A percentile compares a stretch with the other conserved stretches of the same genome.
Conservation (phyloP, 2,329 filamentous ascomycete genomes). For the Aspergillus fijiensis region DNA sequence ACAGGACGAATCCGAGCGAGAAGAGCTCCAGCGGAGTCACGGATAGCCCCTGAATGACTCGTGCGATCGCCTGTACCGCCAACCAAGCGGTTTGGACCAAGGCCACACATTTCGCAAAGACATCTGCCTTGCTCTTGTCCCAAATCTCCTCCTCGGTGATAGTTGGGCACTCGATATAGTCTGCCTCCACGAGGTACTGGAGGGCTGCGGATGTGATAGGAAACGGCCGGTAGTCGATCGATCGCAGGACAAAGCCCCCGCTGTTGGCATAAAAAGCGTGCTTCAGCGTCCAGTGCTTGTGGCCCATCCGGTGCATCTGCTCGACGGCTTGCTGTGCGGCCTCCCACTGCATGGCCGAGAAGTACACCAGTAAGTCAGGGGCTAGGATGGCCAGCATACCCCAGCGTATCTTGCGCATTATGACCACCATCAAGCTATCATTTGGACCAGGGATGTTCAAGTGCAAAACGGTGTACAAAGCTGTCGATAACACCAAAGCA, state of each 20-base stretch:
- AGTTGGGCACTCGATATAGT: slow-evolving; percentile 1
- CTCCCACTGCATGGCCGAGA: slow-evolving; percentile 8
- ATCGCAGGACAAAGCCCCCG: slow-evolving; percentile 1
- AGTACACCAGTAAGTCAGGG: slow-evolving; percentile 2
- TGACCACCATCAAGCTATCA: background rate
- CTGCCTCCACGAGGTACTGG: background rate
- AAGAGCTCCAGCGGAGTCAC: slow-evolving; percentile 4
- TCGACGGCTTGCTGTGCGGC: slow-evolving; percentile 2
- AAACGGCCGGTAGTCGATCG: slow-evolving; percentile 2
- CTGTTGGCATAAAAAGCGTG: slow-evolving; percentile 9
- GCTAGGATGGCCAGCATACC: slow-evolving; percentile 1
- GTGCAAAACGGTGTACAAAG: slow-evolving; percentile 1
- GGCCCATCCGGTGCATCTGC: background rate
- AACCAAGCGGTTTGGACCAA: slow-evolving; percentile 5
- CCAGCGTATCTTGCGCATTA: slow-evolving; percentile 6
- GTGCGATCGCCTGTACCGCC: slow-evolving; percentile 1
- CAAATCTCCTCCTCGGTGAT: slow-evolving; percentile 2
- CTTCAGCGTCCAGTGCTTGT: slow-evolving; percentile 1
- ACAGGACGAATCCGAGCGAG: slow-evolving; percentile 2
- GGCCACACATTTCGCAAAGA: slow-evolving; percentile 1
- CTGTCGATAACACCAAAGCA: background rate
- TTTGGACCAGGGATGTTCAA: slow-evolving; percentile 5
- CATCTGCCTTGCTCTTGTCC: slow-evolving; percentile 5
- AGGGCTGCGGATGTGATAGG: background rate
- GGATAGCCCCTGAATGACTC: background rate